A percentile compares a stretch with the other conserved stretches of the same genome.
These are phyloP conservation scores for Suhomyces sp. DNA, from an alignment of 805 yeast genomes.

Conservation along the genomic window DNA sequence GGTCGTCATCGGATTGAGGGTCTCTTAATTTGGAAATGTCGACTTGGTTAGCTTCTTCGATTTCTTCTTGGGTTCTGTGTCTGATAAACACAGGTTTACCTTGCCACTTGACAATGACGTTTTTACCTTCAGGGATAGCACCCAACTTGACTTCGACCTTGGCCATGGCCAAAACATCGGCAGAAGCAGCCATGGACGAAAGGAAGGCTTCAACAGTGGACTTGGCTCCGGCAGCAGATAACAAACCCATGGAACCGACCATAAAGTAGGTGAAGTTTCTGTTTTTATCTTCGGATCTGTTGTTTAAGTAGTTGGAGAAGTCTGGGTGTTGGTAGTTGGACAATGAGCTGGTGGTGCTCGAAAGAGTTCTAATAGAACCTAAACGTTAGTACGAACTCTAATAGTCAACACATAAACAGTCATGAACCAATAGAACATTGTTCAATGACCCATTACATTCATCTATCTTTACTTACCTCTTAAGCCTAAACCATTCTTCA, in stretches of 20 bases:
- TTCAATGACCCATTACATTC: not conserved
- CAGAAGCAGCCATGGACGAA: slow-evolving; percentile 93
- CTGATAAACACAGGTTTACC: slow-evolving; percentile 99
- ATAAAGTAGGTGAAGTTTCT: slow-evolving; percentile 93
- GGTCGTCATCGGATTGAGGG: slow-evolving; percentile 88
- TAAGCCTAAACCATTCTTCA: slow-evolving; percentile 40
- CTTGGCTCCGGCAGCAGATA: slow-evolving; percentile 92
- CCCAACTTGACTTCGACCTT: slow-evolving; percentile 95
- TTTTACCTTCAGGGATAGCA: slow-evolving; percentile 95
- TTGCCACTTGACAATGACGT: slow-evolving; percentile 98
- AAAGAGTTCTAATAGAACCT: slow-evolving; percentile 48
- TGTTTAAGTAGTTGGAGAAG: slow-evolving; percentile 75
- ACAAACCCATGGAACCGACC: slow-evolving; percentile 92
- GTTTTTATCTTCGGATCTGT: slow-evolving; percentile 60
- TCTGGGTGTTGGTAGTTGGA: slow-evolving; percentile 90
- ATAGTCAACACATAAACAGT: not conserved
- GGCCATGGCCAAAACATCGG: slow-evolving; percentile 99
- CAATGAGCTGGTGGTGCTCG: slow-evolving; percentile 52
- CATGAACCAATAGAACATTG: not conserved
- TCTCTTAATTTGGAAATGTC: slow-evolving; percentile 81
- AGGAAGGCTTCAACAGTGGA: slow-evolving; percentile 93
- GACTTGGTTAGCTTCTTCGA: slow-evolving; percentile 87
- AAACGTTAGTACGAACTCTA: slow-evolving; percentile 3
- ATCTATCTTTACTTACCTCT: slow-evolving; percentile 29
- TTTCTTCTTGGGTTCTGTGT: slow-evolving; percentile 94